Conservation (phyloP, 2,329 filamentous ascomycete genomes). For the Alternaria viburni region DNA sequence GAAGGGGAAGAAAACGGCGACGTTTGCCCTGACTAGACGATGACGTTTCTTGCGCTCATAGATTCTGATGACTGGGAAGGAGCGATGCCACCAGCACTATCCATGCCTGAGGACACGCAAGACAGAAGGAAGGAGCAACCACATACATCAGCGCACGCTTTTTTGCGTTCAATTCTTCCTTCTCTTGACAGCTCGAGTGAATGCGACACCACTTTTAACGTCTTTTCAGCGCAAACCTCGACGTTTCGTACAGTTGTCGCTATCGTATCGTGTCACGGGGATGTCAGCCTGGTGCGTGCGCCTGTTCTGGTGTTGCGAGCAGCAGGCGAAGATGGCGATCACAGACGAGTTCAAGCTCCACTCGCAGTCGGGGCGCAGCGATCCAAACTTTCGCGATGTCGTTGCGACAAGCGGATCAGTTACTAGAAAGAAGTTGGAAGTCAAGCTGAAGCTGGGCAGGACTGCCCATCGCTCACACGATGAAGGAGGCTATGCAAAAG, state of each 20-base stretch:
- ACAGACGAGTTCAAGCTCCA: constrained; percentile 25
- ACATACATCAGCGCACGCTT: constrained; percentile 44
- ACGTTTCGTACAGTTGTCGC: constrained; percentile 14
- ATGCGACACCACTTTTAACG: constrained; percentile 29
- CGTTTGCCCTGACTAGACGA: background rate
- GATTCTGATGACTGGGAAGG: constrained; percentile 14
- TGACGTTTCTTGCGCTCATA: constrained; percentile 6
- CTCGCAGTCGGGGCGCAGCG: constrained; percentile 30
- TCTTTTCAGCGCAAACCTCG: constrained; percentile 12
- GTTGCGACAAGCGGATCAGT: constrained; percentile 29
- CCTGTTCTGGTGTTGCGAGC: constrained; percentile 19
- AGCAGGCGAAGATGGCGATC: constrained; percentile 21
- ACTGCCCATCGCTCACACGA: constrained; percentile 7
- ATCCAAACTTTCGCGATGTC: constrained; percentile 16
- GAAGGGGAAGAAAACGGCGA: background rate
- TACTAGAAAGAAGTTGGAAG: constrained; percentile 24
- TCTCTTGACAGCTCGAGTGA: constrained; percentile 13
- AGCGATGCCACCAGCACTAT: constrained; percentile 13
- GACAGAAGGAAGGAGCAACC: constrained; percentile 31
- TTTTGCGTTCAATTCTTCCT: constrained; percentile 19
- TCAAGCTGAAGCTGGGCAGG: constrained; percentile 22
- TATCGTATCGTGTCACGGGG: constrained; percentile 21
- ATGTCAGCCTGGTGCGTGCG: constrained; percentile 34
- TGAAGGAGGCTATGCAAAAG: constrained; percentile 36
- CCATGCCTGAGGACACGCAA: constrained; percentile 26